Base-by-base conservation (phyloP, 805 yeast genomes). In the Myxozyma mucilagina region DNA sequence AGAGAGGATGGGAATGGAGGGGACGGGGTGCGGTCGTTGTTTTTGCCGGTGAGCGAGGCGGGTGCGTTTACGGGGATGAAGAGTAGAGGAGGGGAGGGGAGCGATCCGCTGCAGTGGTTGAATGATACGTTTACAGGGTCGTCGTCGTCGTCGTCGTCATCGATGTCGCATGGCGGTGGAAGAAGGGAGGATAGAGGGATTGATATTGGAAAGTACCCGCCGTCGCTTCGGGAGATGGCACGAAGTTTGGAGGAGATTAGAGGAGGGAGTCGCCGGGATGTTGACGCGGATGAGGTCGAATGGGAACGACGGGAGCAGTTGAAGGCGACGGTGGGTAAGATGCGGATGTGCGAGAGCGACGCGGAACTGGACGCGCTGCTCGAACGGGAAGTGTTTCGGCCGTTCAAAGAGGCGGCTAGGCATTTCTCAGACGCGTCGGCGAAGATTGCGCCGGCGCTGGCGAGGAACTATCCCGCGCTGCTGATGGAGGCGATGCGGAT, bases 301-400 rank as follows among this genome's bases (percentile, higher is more conserved):
- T 44, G 54, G 53, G 65, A 59, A 35, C 56, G 65, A 16, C 36
- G 38, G 42, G 60, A 39, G 42, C 18, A 18, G 36, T 48, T 61
- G 31, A 41, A 44, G 42, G 52, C 41, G 39, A 44, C 42, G 32
- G 16, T 49, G 36, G 44, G 38, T 18, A 31, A 41, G 53, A 57
- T 63, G 67, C 60, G 49, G 10, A 54, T 43, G 39, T 63, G 65
- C 38, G 45, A 42, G 32, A 57, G 66, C 6, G 67, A 63, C 35
- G 39, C 29, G 10, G 58, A 52, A 42, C 42, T 63, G 11, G 35
- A 53, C 31, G 51, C 41, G 1, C 6, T 57, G 36, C 38, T 61
- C 20, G 66, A 63, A 42, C 31, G 41, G 34, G 49, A 47, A 43
- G 61, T 63, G 24, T 63, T 43, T 53, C 31, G 43, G 36, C 67